Base-by-base conservation (phyloP, 768 basidiomycete genomes). In the Harrya chromipes region DNA sequence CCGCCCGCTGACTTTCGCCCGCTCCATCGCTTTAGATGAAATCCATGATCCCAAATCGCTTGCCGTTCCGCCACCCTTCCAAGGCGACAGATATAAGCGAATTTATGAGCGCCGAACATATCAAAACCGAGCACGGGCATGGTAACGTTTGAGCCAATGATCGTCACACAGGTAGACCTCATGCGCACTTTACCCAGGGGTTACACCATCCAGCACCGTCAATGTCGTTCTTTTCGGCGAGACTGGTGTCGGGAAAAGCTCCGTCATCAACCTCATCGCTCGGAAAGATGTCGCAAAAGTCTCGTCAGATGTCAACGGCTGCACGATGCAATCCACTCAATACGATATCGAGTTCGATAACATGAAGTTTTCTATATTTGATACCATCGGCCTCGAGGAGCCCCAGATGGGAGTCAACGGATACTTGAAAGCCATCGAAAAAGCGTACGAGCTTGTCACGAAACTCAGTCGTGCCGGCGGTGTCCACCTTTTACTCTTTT, bases 211-310 rank as follows among this genome's bases (percentile, higher is more conserved):
- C 23, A 4, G 1, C 17, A 50, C 56, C 23, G 29, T 56, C 43
- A 76, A 75, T 31, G 58, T 76, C 35, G 57, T 77, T 3, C 49
- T 77, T 17, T 75, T 75, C 36, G 75, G 75, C 5, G 72, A 74
- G 50, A 62, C 70, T 1, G 72, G 75, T 17, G 52, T 65, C n/a
- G 67, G 66, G 6, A 67, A 69, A 43, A 66, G 65, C 38, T 59
- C 63, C 1, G 60, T 67, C 23, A 57, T 67, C 47, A 67, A 69
- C 29, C 63, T 67, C 19, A 65, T 69, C 46, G 65, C 66, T 10
- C 63, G 45, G 12, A 10, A 19, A 20, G 11, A 49, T 2, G 16
- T 67, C 14, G 65, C 66, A 23, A 23, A 44, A 21, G 65, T 67
- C 17, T 67, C 66, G 34, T 56, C 54, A 8, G 56, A 63, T 8